Evolutionary conservation across 2,329 filamentous ascomycete species (phyloP).

Genomic region (Penicillium sp.): DNA sequence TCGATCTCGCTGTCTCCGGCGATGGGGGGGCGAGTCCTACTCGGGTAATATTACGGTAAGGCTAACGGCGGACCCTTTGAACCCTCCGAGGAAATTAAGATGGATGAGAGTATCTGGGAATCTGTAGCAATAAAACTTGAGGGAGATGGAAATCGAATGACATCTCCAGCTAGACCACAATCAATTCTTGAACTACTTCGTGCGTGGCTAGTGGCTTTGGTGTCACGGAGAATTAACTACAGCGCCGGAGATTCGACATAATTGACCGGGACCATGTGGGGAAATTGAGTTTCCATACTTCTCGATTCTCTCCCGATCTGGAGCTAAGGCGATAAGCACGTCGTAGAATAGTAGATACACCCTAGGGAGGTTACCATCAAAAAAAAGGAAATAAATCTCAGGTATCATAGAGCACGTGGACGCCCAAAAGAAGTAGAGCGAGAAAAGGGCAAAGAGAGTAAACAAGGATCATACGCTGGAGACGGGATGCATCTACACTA

Average conservation of each 20-base stretch:
- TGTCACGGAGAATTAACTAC: not conserved
- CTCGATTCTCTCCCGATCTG: not conserved
- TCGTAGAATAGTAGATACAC: not conserved
- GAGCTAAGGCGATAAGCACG: not conserved
- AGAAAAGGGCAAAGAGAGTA: not conserved
- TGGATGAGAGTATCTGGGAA: not conserved
- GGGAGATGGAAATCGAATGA: not conserved
- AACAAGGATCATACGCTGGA: conserved; percentile 1
- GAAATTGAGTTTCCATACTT: conserved; percentile 4
- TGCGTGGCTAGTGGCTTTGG: not conserved
- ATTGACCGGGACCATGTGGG: not conserved
- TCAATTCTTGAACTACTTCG: not conserved
- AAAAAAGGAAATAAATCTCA: conserved; percentile 11
- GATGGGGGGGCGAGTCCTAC: conserved; percentile 12
- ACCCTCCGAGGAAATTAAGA: not conserved
- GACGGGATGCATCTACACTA: conserved; percentile 22
- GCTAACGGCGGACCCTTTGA: not conserved
- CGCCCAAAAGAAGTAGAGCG: conserved; percentile 2
- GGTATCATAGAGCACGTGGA: conserved; percentile 27
- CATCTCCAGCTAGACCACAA: not conserved
- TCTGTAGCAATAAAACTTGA: too few species aligned
- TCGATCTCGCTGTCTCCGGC: conserved; percentile 25
- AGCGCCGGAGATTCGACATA: not conserved
- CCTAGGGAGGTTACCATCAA: not conserved
- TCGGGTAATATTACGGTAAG: conserved; percentile 17